Evolutionary conservation across 768 basidiomycete genomes (phyloP).

Genomic region (Russula foetens): DNA sequence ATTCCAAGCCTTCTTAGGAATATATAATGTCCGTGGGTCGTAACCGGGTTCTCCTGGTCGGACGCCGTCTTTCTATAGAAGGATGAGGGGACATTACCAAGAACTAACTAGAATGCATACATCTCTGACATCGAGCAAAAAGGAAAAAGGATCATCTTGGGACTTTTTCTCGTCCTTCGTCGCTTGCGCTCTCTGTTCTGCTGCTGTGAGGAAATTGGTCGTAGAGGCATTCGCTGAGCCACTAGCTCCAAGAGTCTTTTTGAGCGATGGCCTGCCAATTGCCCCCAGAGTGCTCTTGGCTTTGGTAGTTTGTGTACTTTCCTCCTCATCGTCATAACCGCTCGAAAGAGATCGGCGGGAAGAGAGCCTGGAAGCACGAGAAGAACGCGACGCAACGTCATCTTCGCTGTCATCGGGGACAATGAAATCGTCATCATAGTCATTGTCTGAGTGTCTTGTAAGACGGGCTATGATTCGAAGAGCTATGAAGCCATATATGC

Average conservation of each 20-base stretch:
- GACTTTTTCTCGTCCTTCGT: slow-evolving; percentile 81
- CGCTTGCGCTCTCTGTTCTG: slow-evolving; percentile 65
- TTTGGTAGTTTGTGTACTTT: slow-evolving; percentile 27
- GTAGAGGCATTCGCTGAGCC: slow-evolving; percentile 22
- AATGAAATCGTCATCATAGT: slow-evolving; percentile 58
- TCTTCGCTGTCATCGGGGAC: slow-evolving; percentile 49
- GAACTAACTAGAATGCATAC: slow-evolving; percentile 30
- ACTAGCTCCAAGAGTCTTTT: slow-evolving; percentile 27
- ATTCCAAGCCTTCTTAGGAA: slow-evolving; percentile 71
- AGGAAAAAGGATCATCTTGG: slow-evolving; percentile 66
- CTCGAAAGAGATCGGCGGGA: slow-evolving; percentile 29
- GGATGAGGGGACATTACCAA: background rate
- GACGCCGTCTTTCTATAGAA: slow-evolving; percentile 64
- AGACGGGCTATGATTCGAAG: slow-evolving; percentile 24
- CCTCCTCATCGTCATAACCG: slow-evolving; percentile 32
- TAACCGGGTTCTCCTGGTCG: slow-evolving; percentile 78
- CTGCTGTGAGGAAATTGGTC: slow-evolving; percentile 66
- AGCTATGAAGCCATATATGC: background rate
- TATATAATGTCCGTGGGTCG: slow-evolving; percentile 80
- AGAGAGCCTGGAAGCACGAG: slow-evolving; percentile 43
- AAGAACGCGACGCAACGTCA: slow-evolving; percentile 30
- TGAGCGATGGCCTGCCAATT: slow-evolving; percentile 27
- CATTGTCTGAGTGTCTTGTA: slow-evolving; percentile 38
- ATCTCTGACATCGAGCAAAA: slow-evolving; percentile 66
- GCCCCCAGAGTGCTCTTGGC: slow-evolving; percentile 30